Evolutionary conservation across 495 filamentous ascomycete species (phyloP), one percentile per base, ranked within the genome.

Genomic region (Neurospora africana): DNA sequence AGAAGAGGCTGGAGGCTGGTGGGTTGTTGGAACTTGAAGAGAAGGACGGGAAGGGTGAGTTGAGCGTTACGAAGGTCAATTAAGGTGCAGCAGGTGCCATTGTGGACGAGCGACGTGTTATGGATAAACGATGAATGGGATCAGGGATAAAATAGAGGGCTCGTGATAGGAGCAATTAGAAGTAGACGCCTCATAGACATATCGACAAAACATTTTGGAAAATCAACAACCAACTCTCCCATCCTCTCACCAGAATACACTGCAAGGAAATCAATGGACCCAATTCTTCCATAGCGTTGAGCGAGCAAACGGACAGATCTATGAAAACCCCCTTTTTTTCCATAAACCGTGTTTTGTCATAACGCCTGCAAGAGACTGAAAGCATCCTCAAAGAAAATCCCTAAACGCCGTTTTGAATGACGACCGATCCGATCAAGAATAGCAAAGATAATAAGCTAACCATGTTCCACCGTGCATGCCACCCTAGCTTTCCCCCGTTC

Each of bases 1-100:
- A 90, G 84, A 97, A 91, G 85, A 90, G 87, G 76, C 81, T 98
- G 43, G 89, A 95, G 74, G 83, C 81, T 1, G 86, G 86, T 17
- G 87, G 86, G 0, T 79, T 89, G 69, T 67, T 93, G 10, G 87
- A 88, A 73, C 77, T 87, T 10, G 83, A 85, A 5, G 82, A 79
- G 7, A 70, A 61, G 7, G 72, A 70, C 7, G 68, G 77, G 33
- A 77, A 80, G 39, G 86, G 83, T 1, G 76, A 79, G 23, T 68
- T 88, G 69, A 73, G 68, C 10, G 83, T 88, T 9, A 83, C 81
- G 7, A 85, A 81, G 73, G 81, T 88, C 44, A 71, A 70, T n/a
- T 77, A 73, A 30, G 7, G 53, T 0, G 27, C 27, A 17, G 53
- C 1, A 17, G 0, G 2, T 61, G 4, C 1, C 0, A 17, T 17